Evolutionary conservation across 129 eudicot species (phyloP), one percentile per base, ranked within the genome.

Genomic region (Ambrosia trifida): DNA sequence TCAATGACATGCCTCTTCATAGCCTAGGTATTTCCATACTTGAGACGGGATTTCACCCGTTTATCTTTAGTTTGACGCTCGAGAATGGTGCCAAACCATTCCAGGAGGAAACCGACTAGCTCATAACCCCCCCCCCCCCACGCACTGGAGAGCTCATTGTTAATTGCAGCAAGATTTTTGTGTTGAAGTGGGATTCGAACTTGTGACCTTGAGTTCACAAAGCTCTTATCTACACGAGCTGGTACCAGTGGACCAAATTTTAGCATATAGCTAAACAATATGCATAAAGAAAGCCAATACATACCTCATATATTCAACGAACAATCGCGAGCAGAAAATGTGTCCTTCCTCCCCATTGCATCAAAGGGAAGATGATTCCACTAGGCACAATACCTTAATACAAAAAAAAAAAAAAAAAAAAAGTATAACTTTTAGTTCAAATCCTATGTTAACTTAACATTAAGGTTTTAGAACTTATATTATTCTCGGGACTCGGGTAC

Each of bases 341-440:
- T 64, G 82, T 72, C 87, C 93, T 87, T 70, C 97, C 98, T 70
- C 95, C 90, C 98, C 97, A 94, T 75, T 94, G 98, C 97, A 89
- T 82, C 53, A 94, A 84, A 62, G 98, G 98, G 53, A 84, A 68
- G 75, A 87, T 49, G 58, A 84, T 82, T 74, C 98, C 98, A 78
- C 88, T 90, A 18, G 98, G 97, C 72, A 94, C 98, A 76, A 94
- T 82, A 64, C 97, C 98, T 94, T 31, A 70, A 74, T 24, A 24
- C 28, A 24, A 63, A 20, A 60, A 18, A 64, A 74, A 64, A 12
- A 61, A 35, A 17, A 28, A 49, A 12, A 19, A 68, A 59, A 30
- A 68, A 59, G 18, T 12, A 38, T 0, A 58, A 62, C 11, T 58
- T 12, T 58, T 58, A 67, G 51, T 70, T 63, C 10, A 36, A 74